Base-by-base conservation (phyloP, 768 basidiomycete genomes). In the Amanita inopinata region DNA sequence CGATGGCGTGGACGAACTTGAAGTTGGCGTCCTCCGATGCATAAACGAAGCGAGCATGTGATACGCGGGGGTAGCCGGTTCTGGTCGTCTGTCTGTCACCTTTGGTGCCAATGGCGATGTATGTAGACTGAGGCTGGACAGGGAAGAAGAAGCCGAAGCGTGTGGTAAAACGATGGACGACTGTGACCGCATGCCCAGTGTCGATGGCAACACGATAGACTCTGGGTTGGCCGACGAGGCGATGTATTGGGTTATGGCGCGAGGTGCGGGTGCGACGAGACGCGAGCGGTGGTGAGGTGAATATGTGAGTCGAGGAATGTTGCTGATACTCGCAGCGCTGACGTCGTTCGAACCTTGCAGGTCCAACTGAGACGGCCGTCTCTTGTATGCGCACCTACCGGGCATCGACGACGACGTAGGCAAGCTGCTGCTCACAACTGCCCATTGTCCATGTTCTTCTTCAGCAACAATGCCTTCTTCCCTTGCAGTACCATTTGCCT, bases 171-270 rank as follows among this genome's bases (percentile, higher is more conserved):
- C 50, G 45, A 23, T 42, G 35, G 52, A 42, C 3, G 64, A 58
- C n/a, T n/a, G n/a, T n/a, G n/a, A n/a, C 33, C 80, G 74, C 2
- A 83, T 52, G 15, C 86, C 85, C 30, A 86, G 63, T 0, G 85
- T 88, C 5, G 82, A 78, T 4, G 85, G 85, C 1, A 88, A 59
- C 8, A 65, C 51, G 35, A 88, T 75, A 5, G 62, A 50, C n/a
- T 67, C 62, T 10, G 70, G 63, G 50, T 78, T 73, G 19, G 71
- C 60, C 3, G 68, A 64, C 7, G 78, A 74, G 40, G 34, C 78
- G 27, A 83, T 68, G 52, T 79, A 85, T 57, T 84, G 79, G 1
- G 86, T 87, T 27, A 89, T 53, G 2, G 86, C 83, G 28, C 83
- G 71, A 1, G 86, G 83, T 6, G 86, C 70, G 19, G 78, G 82